Evolutionary conservation across 257 asterid genomes (phyloP).

Genomic region (Paraleonurus japonicus): DNA sequence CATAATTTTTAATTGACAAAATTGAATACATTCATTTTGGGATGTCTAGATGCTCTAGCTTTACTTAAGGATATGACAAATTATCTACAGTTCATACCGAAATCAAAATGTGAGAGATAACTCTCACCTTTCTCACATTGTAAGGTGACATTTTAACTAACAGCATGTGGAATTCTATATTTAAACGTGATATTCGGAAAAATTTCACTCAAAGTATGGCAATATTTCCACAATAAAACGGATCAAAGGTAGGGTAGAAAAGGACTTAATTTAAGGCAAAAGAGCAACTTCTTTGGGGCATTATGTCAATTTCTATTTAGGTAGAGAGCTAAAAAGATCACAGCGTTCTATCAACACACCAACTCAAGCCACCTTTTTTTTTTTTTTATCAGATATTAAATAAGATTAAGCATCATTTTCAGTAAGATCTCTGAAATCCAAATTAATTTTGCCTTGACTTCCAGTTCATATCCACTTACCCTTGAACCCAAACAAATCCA

Average conservation of each 20-base stretch:
- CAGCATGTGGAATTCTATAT: background rate
- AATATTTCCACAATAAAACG: slow-evolving; percentile 11
- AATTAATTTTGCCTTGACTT: slow-evolving; percentile 1
- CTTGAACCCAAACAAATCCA: slow-evolving; percentile 16
- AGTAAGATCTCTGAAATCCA: slow-evolving; percentile 13
- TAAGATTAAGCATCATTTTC: slow-evolving; percentile 16
- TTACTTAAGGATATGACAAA: too few species aligned
- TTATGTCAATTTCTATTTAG: slow-evolving; percentile 24
- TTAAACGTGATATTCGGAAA: background rate
- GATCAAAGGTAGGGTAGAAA: background rate
- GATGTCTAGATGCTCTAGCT: too few species aligned
- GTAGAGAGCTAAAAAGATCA: slow-evolving; percentile 20
- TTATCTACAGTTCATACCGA: too few species aligned
- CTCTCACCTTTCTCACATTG: slow-evolving; percentile 8
- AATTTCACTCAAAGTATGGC: background rate
- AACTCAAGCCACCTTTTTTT: background rate
- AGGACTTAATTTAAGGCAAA: slow-evolving; percentile 8
- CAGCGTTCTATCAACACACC: slow-evolving; percentile 8
- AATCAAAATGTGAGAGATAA: background rate
- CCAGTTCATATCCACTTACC: background rate
- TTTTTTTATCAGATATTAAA: slow-evolving; percentile 11
- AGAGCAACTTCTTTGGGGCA: slow-evolving; percentile 18
- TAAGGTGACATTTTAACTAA: slow-evolving; percentile 8
- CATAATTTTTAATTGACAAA: background rate
- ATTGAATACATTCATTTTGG: background rate